phyloP scores from a whole-genome alignment of 768 basidiomycete species.

The Heimioporus sp. region DNA sequence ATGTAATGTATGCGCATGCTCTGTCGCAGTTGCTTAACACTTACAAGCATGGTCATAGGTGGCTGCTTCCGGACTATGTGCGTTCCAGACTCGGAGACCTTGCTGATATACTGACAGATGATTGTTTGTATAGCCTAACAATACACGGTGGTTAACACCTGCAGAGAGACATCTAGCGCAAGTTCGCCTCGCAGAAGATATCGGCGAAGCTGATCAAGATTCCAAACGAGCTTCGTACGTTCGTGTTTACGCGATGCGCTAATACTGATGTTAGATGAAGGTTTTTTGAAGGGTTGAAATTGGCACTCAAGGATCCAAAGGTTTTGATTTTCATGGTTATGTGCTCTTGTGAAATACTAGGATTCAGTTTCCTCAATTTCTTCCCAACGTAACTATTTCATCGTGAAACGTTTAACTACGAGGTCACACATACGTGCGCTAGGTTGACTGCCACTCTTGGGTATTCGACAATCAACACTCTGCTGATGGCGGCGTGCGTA shows the following conservation, averaged over 20 bases:
- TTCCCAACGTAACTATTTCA: slow-evolving; percentile 44
- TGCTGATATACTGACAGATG: no score
- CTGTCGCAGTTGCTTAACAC: background rate
- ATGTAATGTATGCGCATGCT: slow-evolving; percentile 41
- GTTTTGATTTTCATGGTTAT: slow-evolving; percentile 55
- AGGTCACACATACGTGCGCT: background rate
- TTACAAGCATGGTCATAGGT: slow-evolving; percentile 34
- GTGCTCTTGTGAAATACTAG: slow-evolving; percentile 50
- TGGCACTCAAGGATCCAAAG: slow-evolving; percentile 58
- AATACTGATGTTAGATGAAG: slow-evolving; percentile 4
- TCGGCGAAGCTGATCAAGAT: slow-evolving; percentile 65
- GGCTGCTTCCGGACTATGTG: slow-evolving; percentile 60
- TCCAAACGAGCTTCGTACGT: slow-evolving; percentile 56
- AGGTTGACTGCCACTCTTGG: slow-evolving; percentile 62
- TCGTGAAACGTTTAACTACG: no score
- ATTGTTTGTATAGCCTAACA: slow-evolving; percentile 44
- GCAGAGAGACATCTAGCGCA: slow-evolving; percentile 56
- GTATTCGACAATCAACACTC: slow-evolving; percentile 55
- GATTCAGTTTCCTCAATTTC: slow-evolving; percentile 61
- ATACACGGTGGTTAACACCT: slow-evolving; percentile 56
- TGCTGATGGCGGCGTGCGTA: slow-evolving; percentile 58
- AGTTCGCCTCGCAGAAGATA: slow-evolving; percentile 64
- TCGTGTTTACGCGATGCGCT: background rate
- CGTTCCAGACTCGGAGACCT: slow-evolving; percentile 12
- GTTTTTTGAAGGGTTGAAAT: slow-evolving; percentile 32